phyloP scores from a whole-genome alignment of 1,284 basidiomycete species.

The Fomitopsis pinicola region DNA sequence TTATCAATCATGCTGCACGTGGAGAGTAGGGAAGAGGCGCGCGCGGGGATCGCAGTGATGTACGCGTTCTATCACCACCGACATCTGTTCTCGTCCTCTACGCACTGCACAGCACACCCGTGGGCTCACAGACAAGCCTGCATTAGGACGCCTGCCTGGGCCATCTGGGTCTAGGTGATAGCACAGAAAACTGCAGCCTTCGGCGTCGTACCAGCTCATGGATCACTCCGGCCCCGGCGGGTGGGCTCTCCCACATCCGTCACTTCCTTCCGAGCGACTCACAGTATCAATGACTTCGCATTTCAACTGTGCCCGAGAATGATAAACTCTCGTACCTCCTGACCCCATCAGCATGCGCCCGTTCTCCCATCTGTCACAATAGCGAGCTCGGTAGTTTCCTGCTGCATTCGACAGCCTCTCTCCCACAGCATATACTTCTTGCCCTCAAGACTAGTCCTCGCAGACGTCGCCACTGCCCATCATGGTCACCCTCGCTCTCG shows the following conservation, averaged over 20 bases:
- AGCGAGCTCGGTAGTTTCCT: not conserved
- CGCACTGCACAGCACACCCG: not conserved
- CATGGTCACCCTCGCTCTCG: conserved; percentile 15
- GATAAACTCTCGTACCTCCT: not conserved
- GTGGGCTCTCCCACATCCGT: not conserved
- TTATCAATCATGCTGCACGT: too few species aligned
- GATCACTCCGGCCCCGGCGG: not conserved
- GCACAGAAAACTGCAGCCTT: not conserved
- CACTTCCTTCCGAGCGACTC: not conserved
- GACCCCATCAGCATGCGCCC: not conserved
- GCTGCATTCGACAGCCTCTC: not conserved
- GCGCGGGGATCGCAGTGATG: not conserved
- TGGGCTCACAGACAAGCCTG: not conserved
- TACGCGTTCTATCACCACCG: not conserved
- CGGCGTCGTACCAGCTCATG: not conserved
- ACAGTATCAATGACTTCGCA: not conserved
- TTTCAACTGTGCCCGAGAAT: not conserved
- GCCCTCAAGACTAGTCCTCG: not conserved
- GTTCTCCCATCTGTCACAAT: conserved; percentile 2
- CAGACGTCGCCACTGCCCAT: not conserved
- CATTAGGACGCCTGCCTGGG: too few species aligned
- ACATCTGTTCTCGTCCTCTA: not conserved
- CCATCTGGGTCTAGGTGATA: not conserved
- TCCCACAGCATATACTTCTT: not conserved
- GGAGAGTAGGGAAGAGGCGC: too few species aligned